phyloP scores from a whole-genome alignment of 805 yeast genomes.

The Metschnikowia koreensis region DNA sequence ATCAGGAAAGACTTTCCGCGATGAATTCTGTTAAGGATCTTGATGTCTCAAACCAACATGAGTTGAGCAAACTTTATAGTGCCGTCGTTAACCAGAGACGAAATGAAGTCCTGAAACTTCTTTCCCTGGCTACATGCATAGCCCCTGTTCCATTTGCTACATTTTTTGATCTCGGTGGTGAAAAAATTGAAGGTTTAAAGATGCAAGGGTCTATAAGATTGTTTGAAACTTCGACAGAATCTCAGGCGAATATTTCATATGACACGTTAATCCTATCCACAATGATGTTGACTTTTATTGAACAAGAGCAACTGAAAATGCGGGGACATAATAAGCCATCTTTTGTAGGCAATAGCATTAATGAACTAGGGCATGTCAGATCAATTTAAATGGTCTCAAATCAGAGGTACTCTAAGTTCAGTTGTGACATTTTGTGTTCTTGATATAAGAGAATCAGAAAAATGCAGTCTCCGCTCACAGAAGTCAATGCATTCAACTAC shows the following conservation, averaged over 20 bases:
- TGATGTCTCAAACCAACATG: constrained; percentile 5
- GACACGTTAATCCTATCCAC: constrained; percentile 24
- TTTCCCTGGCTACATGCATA: constrained; percentile 19
- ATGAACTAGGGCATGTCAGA: neutral
- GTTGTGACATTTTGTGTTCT: too few species aligned
- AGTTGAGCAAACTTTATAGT: constrained; percentile 13
- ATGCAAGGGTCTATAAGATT: constrained; percentile 24
- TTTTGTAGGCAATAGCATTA: constrained; percentile 2
- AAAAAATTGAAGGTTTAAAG: constrained; percentile 22
- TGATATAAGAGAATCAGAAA: too few species aligned
- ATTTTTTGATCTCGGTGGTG: constrained; percentile 26
- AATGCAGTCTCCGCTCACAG: too few species aligned
- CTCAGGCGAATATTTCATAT: constrained; percentile 14
- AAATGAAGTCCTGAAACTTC: constrained; percentile 18
- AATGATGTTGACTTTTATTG: constrained; percentile 29
- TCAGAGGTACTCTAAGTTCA: too few species aligned
- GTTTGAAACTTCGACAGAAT: constrained; percentile 9
- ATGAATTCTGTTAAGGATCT: constrained; percentile 13
- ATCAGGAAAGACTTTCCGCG: constrained; percentile 1
- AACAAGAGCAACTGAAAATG: constrained; percentile 34
- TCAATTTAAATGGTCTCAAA: neutral
- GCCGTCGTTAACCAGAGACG: constrained; percentile 24
- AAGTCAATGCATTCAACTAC: too few species aligned
- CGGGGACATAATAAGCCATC: constrained; percentile 31
- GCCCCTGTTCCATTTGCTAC: constrained; percentile 31